A percentile compares a stretch with the other conserved stretches of the same genome.
phyloP scores from a whole-genome alignment of 352 stramenopile genomes.

The Globisporangium abappressorium region DNA sequence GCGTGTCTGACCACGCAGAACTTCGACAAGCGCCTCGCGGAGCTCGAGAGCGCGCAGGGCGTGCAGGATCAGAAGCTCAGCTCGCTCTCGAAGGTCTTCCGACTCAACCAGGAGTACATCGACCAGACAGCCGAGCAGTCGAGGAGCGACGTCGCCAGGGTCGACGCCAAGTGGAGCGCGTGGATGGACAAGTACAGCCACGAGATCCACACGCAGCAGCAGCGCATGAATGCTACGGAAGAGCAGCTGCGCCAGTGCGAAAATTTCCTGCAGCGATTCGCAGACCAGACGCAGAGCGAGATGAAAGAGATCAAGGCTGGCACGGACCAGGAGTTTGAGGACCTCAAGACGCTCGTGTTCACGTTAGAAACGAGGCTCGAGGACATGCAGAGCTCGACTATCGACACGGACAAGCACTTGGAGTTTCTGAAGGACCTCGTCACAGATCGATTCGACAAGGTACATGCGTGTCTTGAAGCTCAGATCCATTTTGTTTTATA shows the following conservation, averaged over 20 bases:
- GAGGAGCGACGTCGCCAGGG: slow-evolving; percentile 28
- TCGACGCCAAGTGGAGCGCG: slow-evolving; percentile 41
- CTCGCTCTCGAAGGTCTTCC: slow-evolving; percentile 68
- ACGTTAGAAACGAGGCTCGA: slow-evolving; percentile 42
- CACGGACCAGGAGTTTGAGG: slow-evolving; percentile 38
- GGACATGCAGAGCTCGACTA: slow-evolving; percentile 28
- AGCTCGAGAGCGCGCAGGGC: slow-evolving; percentile 44
- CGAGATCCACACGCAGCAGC: slow-evolving; percentile 37
- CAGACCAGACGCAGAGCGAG: slow-evolving; percentile 30
- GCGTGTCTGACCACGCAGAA: slow-evolving; percentile 71
- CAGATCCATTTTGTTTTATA: no score
- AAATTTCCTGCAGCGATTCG: slow-evolving; percentile 35
- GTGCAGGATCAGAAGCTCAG: slow-evolving; percentile 52
- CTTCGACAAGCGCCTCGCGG: slow-evolving; percentile 58
- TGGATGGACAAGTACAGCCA: slow-evolving; percentile 69
- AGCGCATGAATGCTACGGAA: slow-evolving; percentile 29
- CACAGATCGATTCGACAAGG: slow-evolving; percentile 43
- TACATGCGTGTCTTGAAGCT: no score
- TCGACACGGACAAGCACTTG: slow-evolving; percentile 36
- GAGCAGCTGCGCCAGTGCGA: slow-evolving; percentile 44
- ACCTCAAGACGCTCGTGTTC: slow-evolving; percentile 50
- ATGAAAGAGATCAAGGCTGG: slow-evolving; percentile 19
- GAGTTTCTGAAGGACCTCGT: slow-evolving; percentile 38
- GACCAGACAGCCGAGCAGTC: slow-evolving; percentile 50
- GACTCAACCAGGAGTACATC: slow-evolving; percentile 69